These are phyloP conservation scores for Amesomyces nigricolor DNA, from an alignment of 2,329 filamentous ascomycete species.

Conservation along the genomic window DNA sequence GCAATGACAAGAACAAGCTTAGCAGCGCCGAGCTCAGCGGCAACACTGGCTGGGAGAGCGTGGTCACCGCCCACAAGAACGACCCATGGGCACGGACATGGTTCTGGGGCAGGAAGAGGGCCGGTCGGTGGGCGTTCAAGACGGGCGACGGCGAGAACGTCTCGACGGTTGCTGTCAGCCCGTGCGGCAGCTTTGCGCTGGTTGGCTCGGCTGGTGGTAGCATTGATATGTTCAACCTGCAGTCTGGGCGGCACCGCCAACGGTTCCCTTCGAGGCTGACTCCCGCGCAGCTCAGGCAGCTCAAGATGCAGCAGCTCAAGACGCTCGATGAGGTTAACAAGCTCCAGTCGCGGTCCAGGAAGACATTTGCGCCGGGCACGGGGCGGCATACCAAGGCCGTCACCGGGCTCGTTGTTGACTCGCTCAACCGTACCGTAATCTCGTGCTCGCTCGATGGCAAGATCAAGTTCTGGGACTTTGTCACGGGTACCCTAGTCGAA, in stretches of 20 bases:
- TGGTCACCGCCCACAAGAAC: constrained; percentile 84
- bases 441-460: constrained; percentile 87
- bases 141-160: constrained; percentile 81
- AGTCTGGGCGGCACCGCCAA: constrained; percentile 84
- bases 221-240: constrained; percentile 94
- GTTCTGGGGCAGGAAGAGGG: constrained; percentile 95
- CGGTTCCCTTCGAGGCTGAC: constrained; percentile 77
- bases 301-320: constrained; percentile 60
- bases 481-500: constrained; percentile 70
- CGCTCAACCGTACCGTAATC: constrained; percentile 78
- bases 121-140: constrained; percentile 86
- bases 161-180: constrained; percentile 78
- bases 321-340: constrained; percentile 54
- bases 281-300: constrained; percentile 69
- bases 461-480: constrained; percentile 96
- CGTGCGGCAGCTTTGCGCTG: constrained; percentile 89
- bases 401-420: constrained; percentile 82
- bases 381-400: constrained; percentile 77
- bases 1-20: constrained; percentile 55
- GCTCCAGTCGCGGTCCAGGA: constrained; percentile 42
- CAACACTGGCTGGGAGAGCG: constrained; percentile 92
- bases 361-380: constrained; percentile 44
- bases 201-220: constrained; percentile 77
- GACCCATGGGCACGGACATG: constrained; percentile 86
- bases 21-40: constrained; percentile 66